Evolutionary conservation across 2,329 filamentous ascomycete species (phyloP), one percentile per base, ranked within the genome.

Genomic region (Sarocladium strictum): DNA sequence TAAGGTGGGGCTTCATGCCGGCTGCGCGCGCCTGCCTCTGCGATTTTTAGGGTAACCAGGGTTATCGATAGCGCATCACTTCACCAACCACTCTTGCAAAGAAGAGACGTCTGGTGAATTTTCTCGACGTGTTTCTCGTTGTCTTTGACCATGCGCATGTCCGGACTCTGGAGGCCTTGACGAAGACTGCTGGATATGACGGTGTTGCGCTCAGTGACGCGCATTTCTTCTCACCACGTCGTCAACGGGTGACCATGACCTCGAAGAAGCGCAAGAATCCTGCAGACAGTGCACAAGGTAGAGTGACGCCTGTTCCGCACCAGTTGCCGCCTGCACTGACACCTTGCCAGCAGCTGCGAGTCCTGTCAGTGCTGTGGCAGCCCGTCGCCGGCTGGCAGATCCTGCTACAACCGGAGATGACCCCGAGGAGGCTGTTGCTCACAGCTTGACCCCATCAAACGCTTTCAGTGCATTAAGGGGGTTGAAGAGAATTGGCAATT

Each of bases 301-400:
- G 17, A 24, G 29, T 21, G 21, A 15, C 1, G 32, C 33, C n/a
- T 50, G 24, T 19, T 45, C 38, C 17, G 21, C 17, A 15, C 10
- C 6, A 29, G 12, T 21, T 12, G 12, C 33, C 21, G 23, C 24
- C 32, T 65, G 66, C 65, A 62, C 65, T 54, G 63, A 62, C 54
- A 69, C 70, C 57, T 66, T 68, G 23, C 24, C 26, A 58, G 60
- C 59, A 55, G 59, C 64, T 2, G 62, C 65, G 55, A 71, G 66
- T 38, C 69, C 70, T n/a, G 58, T 71, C n/a, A 71, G 67, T 57
- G 69, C 70, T 5, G 58, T 72, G 19, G 66, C 69, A 32, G 70
- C 69, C 56, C 64, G 68, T 14, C 64, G 69, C 27, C 66, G 63
- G 11, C 58, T 64, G 17, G 60, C 55, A 15, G 58, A 57, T 15